Conservation (phyloP, 345 rosid genomes). For the Limnanthes douglasii region DNA sequence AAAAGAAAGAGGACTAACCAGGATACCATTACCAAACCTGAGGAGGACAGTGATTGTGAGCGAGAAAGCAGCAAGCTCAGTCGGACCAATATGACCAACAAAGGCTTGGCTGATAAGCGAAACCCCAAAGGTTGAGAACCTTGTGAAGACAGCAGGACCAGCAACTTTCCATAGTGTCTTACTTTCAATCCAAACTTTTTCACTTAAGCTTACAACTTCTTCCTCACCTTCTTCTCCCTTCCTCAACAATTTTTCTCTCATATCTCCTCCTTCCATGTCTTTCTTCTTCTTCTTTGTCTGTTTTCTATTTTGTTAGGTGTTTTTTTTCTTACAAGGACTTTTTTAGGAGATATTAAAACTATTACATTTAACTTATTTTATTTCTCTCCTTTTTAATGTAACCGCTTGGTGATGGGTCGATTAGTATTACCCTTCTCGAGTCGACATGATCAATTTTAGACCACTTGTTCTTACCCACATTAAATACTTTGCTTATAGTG, state of each 20-base stretch:
- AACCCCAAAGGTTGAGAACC: slow-evolving; percentile 48
- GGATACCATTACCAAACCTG: slow-evolving; percentile 47
- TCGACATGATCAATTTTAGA: too few relatives aligned
- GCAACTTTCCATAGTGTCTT: slow-evolving; percentile 67
- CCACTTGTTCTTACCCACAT: too few relatives aligned
- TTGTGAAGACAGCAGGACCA: slow-evolving; percentile 62
- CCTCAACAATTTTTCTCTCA: slow-evolving; percentile 13
- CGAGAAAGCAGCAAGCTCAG: slow-evolving; percentile 60
- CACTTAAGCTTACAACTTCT: slow-evolving; percentile 12
- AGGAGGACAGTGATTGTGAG: slow-evolving; percentile 44
- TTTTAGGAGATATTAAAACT: too few relatives aligned
- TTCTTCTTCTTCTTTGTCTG: too few relatives aligned
- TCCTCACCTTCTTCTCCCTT: slow-evolving; percentile 1
- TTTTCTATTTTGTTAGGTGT: too few relatives aligned
- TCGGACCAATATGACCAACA: slow-evolving; percentile 52
- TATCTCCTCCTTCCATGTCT: slow-evolving; percentile 19
- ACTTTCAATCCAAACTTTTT: slow-evolving; percentile 34
- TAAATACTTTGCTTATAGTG: too few relatives aligned
- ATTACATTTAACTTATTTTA: too few relatives aligned
- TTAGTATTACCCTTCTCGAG: too few relatives aligned
- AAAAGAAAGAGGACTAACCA: slow-evolving; percentile 17
- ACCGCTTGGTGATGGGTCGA: too few relatives aligned
- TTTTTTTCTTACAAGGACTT: too few relatives aligned
- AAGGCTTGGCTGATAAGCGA: slow-evolving; percentile 46
- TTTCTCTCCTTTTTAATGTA: too few relatives aligned